Conservation (phyloP, 352 stramenopile genomes). For the Phytopythium delawarense region DNA sequence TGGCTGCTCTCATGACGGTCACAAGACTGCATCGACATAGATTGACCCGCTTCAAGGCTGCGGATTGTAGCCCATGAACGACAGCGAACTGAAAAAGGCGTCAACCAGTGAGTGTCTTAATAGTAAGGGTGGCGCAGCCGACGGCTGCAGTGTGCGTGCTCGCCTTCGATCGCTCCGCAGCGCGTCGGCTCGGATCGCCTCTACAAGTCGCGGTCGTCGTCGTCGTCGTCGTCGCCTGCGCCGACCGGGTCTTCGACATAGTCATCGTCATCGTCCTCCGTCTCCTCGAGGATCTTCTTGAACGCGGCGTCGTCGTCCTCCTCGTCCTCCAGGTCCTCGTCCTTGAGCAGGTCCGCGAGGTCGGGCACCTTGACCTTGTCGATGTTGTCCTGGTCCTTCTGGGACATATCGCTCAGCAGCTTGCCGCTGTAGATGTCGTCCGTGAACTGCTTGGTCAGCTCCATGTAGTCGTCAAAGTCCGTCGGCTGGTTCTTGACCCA, state of each 20-base stretch:
- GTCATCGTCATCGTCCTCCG: constrained; percentile 47
- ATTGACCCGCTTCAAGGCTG: too few relatives aligned
- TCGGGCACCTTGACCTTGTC: constrained; percentile 93
- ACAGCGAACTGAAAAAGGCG: background rate
- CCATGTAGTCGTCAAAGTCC: constrained; percentile 99
- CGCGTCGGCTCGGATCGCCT: constrained; percentile 12
- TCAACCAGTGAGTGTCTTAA: background rate
- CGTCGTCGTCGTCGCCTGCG: constrained; percentile 38
- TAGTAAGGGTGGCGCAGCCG: background rate
- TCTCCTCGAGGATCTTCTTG: constrained; percentile 76
- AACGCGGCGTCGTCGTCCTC: constrained; percentile 72
- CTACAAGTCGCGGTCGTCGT: constrained; percentile 72
- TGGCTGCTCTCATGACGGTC: too few relatives aligned
- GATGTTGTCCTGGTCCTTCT: constrained; percentile 98
- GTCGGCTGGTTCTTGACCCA: constrained; percentile 99
- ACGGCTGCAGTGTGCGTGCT: background rate
- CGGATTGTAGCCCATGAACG: too few relatives aligned
- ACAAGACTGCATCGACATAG: too few relatives aligned
- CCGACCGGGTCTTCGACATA: constrained; percentile 26
- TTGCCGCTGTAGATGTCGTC: constrained; percentile 99
- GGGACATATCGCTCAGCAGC: constrained; percentile 96
- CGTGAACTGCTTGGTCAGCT: constrained; percentile 98
- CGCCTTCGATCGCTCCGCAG: background rate
- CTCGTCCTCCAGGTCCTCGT: constrained; percentile 75
- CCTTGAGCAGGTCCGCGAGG: constrained; percentile 80